Percentiles rank a stretch among this genome's conserved stretches.
Evolutionary conservation across 192 early-diverging fungal species (phyloP).

Genomic region (Coemansia sp.): DNA sequence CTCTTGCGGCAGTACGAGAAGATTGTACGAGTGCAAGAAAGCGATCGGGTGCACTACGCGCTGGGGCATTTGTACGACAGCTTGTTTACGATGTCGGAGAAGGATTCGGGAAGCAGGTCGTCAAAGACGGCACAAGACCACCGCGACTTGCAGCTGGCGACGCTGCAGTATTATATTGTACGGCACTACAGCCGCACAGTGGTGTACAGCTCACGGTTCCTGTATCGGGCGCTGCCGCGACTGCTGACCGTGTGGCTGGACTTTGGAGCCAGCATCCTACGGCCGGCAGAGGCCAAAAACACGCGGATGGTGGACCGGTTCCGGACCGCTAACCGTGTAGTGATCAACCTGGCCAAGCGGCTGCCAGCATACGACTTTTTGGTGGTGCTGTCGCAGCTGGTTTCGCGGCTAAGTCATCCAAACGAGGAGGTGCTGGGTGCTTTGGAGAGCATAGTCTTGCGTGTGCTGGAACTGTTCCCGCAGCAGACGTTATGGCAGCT

Average conservation of each 20-base stretch:
- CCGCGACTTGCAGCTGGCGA: conserved; percentile 14
- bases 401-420: conserved; percentile 76
- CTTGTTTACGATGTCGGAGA: conserved; percentile 20
- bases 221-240: conserved; percentile 79
- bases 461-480: conserved; percentile 65
- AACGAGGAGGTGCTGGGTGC: conserved; percentile 60
- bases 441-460: conserved; percentile 64
- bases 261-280: conserved; percentile 46
- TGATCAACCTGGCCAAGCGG: conserved; percentile 51
- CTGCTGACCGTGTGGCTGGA: conserved; percentile 84
- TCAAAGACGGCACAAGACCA: conserved; percentile 18
- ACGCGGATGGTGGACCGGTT: conserved; percentile 42
- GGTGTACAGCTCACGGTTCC: conserved; percentile 63
- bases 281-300: conserved; percentile 32
- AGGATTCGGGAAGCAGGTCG: conserved; percentile 1
- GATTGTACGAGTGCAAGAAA: conserved; percentile 29
- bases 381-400: conserved; percentile 77
- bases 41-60: conserved; percentile 44
- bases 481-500: conserved; percentile 87
- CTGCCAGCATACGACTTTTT: conserved; percentile 68
- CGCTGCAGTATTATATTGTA: conserved; percentile 42
- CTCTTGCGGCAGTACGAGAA: conserved; percentile 28
- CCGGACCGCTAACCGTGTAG: conserved; percentile 47
- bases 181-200: conserved; percentile 51
- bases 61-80: conserved; percentile 33